Base-by-base conservation (phyloP, 2,329 filamentous ascomycete species). In the Ophiognomonia clavigignenti-juglandacearum region DNA sequence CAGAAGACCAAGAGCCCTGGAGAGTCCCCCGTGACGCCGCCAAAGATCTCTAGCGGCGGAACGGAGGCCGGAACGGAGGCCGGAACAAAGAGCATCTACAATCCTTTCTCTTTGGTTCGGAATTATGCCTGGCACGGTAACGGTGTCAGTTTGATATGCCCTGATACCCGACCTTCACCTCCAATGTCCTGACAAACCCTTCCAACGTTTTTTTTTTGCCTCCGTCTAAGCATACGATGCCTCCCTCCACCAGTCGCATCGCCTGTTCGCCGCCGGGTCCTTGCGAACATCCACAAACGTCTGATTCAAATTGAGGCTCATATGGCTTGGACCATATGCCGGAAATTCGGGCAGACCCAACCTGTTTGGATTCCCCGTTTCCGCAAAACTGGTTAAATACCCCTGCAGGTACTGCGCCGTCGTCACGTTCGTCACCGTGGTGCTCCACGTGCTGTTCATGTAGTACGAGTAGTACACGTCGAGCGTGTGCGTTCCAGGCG, bases 191-290 rank as follows among this genome's bases (percentile, higher is more conserved):
- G n/a, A n/a, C n/a, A n/a, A n/a, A n/a, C n/a, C n/a, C n/a, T n/a
- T n/a, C n/a, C n/a, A n/a, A n/a, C n/a, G 29, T 5, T n/a, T 31
- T 31, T n/a, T 10, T 31, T 13, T 5, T 31, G n/a, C 9, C 24
- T 37, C 13, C 14, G 13, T 13, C 36, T 10, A 46, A 18, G 27
- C 11, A 18, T 50, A 50, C 3, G 31, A 32, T 14, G 42, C 47
- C 27, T 50, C 24, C 20, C 34, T 37, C 47, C 47, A 50, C 47
- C 47, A 50, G 27, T 46, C 42, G 39, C 47, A 50, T 32, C 47
- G 35, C 6, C 31, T 22, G 19, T 47, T 50, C 3, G 47, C 37
- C 18, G 47, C 47, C 16, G 43, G 42, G 4, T 50, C 47, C 31
- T 14, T 43, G 13, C 36, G 18, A 3, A 40, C 43, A 8, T 20